A percentile compares a stretch with the other conserved stretches of the same genome.
Evolutionary conservation across 148 eudicot genomes (phyloP).

Genomic region (Persicaria tinctoria): DNA sequence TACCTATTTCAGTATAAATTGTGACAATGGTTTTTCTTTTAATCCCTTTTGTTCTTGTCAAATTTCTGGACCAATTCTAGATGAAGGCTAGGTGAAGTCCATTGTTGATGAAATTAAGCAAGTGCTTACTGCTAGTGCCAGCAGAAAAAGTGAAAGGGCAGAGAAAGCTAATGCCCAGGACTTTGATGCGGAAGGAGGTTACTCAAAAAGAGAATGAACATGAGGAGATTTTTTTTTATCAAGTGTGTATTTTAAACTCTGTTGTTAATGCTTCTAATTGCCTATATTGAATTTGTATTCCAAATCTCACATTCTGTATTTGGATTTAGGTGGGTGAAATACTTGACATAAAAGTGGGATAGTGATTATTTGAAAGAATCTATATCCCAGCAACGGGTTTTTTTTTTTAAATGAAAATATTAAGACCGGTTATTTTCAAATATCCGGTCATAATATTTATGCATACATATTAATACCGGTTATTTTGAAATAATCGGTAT

Average conservation of each 20-base stretch:
- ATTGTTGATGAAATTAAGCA: constrained; percentile 89
- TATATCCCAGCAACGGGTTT: too few species aligned
- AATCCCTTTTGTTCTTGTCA: constrained; percentile 15
- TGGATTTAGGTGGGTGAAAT: constrained; percentile 68
- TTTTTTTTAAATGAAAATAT: too few species aligned
- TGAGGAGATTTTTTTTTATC: constrained; percentile 89
- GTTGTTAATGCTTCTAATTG: neutral
- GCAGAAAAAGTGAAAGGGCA: constrained; percentile 66
- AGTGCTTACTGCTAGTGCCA: constrained; percentile 85
- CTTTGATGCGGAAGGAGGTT: constrained; percentile 89
- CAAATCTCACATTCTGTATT: constrained; percentile 2
- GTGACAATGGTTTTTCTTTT: neutral
- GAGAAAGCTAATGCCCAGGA: constrained; percentile 91
- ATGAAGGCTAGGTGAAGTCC: constrained; percentile 72
- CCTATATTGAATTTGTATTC: neutral
- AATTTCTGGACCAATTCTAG: constrained; percentile 70
- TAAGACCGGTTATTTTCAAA: too few species aligned
- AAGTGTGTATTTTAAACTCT: constrained; percentile 25
- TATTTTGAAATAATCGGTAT: too few species aligned
- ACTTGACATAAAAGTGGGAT: constrained; percentile 32
- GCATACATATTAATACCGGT: too few species aligned
- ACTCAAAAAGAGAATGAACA: constrained; percentile 68
- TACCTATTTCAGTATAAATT: neutral
- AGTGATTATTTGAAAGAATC: too few species aligned
- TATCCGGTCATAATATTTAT: too few species aligned